A percentile compares a stretch with the other conserved stretches of the same genome.
These are phyloP conservation scores for Lachnellula subtilissima DNA, from an alignment of 2,329 filamentous ascomycete genomes.

Conservation along the genomic window DNA sequence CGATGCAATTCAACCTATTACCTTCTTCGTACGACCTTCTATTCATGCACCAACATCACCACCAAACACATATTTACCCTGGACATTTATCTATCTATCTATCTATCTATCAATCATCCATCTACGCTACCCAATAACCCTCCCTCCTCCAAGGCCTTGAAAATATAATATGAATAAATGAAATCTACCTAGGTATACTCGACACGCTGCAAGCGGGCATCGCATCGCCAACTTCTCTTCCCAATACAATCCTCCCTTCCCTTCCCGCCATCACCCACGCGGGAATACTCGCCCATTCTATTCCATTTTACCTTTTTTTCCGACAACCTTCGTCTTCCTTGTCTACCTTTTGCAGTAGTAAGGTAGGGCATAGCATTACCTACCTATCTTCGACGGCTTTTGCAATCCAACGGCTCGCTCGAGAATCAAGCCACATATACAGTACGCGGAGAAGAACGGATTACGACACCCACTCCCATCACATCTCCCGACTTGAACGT, in stretches of 20 bases:
- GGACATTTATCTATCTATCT: not conserved
- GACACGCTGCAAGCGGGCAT: not conserved
- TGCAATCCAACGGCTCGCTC: not conserved
- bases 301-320: slow-evolving; percentile 6
- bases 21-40: too few species aligned
- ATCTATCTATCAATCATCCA: not conserved
- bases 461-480: not conserved
- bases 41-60: too few species aligned
- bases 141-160: too few species aligned
- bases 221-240: not conserved
- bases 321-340: not conserved
- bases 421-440: slow-evolving; percentile 1
- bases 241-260: not conserved
- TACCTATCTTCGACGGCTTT: not conserved
- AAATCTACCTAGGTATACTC: not conserved
- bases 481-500: not conserved
- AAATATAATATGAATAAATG: too few species aligned
- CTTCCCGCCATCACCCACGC: slow-evolving; percentile 14
- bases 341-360: not conserved
- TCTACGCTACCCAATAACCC: not conserved
- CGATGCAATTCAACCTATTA: too few species aligned
- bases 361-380: too few species aligned
- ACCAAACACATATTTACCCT: not conserved
- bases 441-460: not conserved
- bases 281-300: slow-evolving; percentile 19